Conservation (phyloP, 2,329 filamentous ascomycete genomes). For the Pseudogymnoascus verrucosus region DNA sequence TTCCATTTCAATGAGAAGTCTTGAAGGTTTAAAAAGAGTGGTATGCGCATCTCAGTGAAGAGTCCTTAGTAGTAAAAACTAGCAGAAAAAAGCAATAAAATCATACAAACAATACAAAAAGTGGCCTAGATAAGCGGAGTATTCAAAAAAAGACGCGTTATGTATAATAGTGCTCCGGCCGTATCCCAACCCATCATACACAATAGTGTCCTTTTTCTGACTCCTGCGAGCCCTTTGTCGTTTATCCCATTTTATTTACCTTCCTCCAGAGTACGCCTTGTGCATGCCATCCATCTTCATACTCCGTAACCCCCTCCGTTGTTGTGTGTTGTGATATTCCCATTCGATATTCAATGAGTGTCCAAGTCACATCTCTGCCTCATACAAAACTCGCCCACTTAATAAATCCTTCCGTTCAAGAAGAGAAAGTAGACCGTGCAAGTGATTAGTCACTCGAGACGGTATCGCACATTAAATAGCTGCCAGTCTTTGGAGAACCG, state of each 20-base stretch:
- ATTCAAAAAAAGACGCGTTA: not conserved
- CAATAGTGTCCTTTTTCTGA: constrained; percentile 4
- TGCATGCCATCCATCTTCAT: constrained; percentile 5
- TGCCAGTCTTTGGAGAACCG: constrained; percentile 45
- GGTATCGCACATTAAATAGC: constrained; percentile 14
- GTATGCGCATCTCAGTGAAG: not conserved
- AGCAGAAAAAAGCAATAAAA: not conserved
- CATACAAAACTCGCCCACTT: not conserved
- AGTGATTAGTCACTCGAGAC: not conserved
- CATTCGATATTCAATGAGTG: not conserved
- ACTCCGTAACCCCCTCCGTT: not conserved
- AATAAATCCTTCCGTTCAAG: not conserved
- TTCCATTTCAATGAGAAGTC: not conserved
- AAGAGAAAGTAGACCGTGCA: not conserved
- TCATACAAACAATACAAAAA: not conserved
- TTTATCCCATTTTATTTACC: constrained; percentile 6
- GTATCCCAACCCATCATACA: constrained; percentile 1
- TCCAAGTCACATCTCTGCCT: not conserved
- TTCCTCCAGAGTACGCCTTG: constrained; percentile 7
- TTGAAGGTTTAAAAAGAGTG: not conserved
- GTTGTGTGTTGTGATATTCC: not conserved
- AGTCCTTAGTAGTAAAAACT: not conserved
- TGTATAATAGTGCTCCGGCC: not conserved
- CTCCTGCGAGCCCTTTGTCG: constrained; percentile 4
- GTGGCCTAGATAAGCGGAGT: not conserved